phyloP scores from a whole-genome alignment of 2,329 filamentous ascomycete genomes.

The Monilinia aucupariae region DNA sequence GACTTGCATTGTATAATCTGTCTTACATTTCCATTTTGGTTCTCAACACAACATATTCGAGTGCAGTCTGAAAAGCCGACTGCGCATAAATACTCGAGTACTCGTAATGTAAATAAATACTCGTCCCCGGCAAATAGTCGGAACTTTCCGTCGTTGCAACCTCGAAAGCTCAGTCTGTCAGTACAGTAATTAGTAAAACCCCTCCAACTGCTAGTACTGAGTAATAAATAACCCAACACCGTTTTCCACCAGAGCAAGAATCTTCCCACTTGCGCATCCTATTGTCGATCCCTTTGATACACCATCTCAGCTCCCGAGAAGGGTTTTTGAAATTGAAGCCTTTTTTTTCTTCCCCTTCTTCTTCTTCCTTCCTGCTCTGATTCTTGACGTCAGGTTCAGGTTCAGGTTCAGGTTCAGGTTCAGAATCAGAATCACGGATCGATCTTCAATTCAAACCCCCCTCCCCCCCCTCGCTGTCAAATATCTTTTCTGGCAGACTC shows the following conservation, averaged over 20 bases:
- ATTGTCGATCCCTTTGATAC: not conserved
- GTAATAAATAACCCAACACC: not conserved
- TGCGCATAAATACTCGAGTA: too few relatives aligned
- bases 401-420: too few relatives aligned
- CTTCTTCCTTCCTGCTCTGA: not conserved
- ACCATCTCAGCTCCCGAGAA: not conserved
- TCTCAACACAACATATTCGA: not conserved
- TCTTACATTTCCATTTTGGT: not conserved
- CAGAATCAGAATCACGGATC: slow-evolving; percentile 4
- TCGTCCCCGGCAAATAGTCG: not conserved
- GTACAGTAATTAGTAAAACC: too few relatives aligned
- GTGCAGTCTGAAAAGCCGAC: too few relatives aligned
- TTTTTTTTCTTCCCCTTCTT: too few relatives aligned
- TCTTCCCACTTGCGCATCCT: not conserved
- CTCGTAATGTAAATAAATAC: not conserved
- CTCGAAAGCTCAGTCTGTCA: slow-evolving; percentile 9
- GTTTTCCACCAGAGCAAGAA: slow-evolving; percentile 6
- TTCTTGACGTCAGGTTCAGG: too few relatives aligned
- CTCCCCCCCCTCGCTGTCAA: slow-evolving; percentile 11
- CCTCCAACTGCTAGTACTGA: too few relatives aligned
- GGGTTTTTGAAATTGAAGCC: not conserved
- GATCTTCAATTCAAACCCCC: slow-evolving; percentile 1
- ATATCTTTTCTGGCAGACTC: slow-evolving; percentile 2
- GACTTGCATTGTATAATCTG: not conserved
- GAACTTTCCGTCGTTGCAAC: slow-evolving; percentile 13